These are phyloP conservation scores for Bonia amplexicaulis DNA, from an alignment of 176 grass and related monocot genomes.

Conservation along the genomic window DNA sequence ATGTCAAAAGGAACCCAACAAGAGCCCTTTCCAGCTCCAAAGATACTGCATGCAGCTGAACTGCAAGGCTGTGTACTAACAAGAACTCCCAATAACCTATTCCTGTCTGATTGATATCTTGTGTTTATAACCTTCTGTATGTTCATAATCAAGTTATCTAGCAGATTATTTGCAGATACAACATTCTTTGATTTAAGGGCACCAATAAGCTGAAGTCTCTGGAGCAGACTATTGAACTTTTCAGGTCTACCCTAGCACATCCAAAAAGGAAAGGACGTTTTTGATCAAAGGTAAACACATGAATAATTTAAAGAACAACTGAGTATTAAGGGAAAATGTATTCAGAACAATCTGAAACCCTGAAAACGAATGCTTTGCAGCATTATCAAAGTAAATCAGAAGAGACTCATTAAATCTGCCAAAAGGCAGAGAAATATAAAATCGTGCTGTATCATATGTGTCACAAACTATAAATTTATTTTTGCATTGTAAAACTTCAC, in stretches of 20 bases:
- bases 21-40: slow-evolving; percentile 49
- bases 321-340: neutral
- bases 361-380: neutral
- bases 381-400: slow-evolving; percentile 5
- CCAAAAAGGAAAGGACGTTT: slow-evolving; percentile 27
- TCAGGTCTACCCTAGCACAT: slow-evolving; percentile 63
- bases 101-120: slow-evolving; percentile 44
- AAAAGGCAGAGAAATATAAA: neutral
- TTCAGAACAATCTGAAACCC: neutral
- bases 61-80: slow-evolving; percentile 42
- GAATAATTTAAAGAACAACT: neutral
- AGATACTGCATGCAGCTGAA: slow-evolving; percentile 41
- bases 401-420: neutral
- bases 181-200: slow-evolving; percentile 49
- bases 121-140: slow-evolving; percentile 50
- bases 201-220: slow-evolving; percentile 58
- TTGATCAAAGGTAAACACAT: slow-evolving; percentile 15
- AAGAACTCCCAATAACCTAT: slow-evolving; percentile 50
- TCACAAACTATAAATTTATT: neutral
- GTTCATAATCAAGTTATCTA: slow-evolving; percentile 50
- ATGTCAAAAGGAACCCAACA: slow-evolving; percentile 82
- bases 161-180: slow-evolving; percentile 20
- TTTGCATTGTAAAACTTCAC: neutral
- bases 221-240: slow-evolving; percentile 69
- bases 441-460: neutral